Base-by-base conservation (phyloP, 1,284 basidiomycete genomes). In the Rhodotorula glutinis region DNA sequence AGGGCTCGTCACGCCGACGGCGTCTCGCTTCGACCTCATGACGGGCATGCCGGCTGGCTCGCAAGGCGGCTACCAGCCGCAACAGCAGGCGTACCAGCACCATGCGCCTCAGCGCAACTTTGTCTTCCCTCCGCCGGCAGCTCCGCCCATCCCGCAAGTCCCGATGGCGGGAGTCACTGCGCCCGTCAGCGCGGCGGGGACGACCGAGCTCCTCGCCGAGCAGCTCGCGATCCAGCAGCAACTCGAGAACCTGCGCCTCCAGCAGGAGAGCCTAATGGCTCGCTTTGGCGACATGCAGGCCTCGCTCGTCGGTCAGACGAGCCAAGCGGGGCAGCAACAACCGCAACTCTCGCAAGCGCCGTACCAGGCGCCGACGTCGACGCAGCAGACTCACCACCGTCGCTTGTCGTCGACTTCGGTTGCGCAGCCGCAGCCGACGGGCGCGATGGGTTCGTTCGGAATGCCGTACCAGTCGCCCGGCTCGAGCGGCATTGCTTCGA, bases 401-500 rank as follows among this genome's bases (percentile, higher is more conserved):
- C 89, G 94, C 58, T 90, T 95, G 14, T 92, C 95, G 78, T 94
- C 81, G 63, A 77, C 81, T 61, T 30, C 21, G 10, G 74, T 80
- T 62, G n/a, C 27, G 23, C 65, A 77, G 88, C 66, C 79, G 80
- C 66, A 82, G 80, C 63, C 78, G 88, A 19, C 84, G 82, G 88
- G 73, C n/a, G 30, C 41, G 38, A 67, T 76, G 61, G 75, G 75
- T n/a, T 51, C 71, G 41, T 71, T 75, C 53, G 53, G 33, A 4
- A 40, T 54, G 38, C 30, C 27, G 10, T 25, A 53, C 4, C n/a
- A 25, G 30, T 49, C 53, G 30, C 46, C 44, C 21, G 49, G 47
- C 16, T 49, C 61, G 1, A 25, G 52, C 40, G 61, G 55, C 3
- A 19, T 19, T 5, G 29, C 51, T 7, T 23, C 23, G 23, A 23